Evolutionary conservation across 73 alveolate species (phyloP).

Genomic region (Symbiodinium pilosum): DNA sequence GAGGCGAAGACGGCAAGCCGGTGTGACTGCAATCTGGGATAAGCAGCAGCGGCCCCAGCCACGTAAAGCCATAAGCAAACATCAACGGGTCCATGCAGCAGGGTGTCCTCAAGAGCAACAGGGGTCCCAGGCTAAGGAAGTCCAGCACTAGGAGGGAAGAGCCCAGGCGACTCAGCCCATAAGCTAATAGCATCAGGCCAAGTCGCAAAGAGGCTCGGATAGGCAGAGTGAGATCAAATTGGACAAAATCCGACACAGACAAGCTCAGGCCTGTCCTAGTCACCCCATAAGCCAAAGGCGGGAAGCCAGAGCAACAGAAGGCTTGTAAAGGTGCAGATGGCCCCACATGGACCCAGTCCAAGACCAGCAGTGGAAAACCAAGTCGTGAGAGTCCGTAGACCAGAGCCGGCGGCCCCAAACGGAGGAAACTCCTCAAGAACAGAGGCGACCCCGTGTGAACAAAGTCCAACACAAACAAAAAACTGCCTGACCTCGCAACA

Average conservation of each 20-base stretch:
- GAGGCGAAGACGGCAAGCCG: background rate
- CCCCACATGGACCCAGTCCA: background rate
- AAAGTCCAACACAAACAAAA: constrained; percentile 14
- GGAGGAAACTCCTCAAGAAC: background rate
- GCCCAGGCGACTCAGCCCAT: background rate
- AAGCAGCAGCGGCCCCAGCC: background rate
- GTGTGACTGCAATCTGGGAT: constrained; percentile 14
- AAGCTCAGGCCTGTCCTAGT: background rate
- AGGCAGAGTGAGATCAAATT: background rate
- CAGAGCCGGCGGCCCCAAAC: background rate
- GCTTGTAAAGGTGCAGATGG: constrained; percentile 2
- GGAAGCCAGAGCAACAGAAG: background rate
- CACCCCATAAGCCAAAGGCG: constrained; percentile 11
- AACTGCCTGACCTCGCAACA: constrained; percentile 15
- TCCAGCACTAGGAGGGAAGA: background rate
- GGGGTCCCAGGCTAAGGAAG: background rate
- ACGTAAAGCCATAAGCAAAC: constrained; percentile 28
- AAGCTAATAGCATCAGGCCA: background rate
- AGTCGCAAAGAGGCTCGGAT: background rate
- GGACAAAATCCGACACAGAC: constrained; percentile 53
- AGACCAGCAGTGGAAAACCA: background rate
- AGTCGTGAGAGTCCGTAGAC: constrained; percentile 38
- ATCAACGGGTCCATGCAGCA: background rate
- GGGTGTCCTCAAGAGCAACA: background rate
- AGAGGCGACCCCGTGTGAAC: constrained; percentile 7